Percentiles rank a stretch among this genome's conserved stretches.
These are phyloP conservation scores for Paraphaeosphaeria minitans DNA, from an alignment of 2,329 filamentous ascomycete genomes.

Conservation along the genomic window DNA sequence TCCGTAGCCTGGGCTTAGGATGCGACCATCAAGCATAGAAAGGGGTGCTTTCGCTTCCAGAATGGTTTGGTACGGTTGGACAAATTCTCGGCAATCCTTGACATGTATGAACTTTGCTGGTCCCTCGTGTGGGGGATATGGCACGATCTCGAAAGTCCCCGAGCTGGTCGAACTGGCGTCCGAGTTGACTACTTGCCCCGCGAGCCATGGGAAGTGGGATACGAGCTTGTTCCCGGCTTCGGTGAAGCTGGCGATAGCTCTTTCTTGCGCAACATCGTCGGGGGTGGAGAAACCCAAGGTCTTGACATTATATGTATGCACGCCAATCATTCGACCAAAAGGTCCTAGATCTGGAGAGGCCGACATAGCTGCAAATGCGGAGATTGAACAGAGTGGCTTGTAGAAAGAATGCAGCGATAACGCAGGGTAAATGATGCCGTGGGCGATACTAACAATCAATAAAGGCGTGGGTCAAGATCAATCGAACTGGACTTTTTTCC, in stretches of 20 bases:
- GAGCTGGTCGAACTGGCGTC: not conserved
- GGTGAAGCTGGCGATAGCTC: not conserved
- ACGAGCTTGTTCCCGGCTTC: conserved; percentile 1
- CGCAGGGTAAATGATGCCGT: not conserved
- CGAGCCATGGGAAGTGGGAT: conserved; percentile 1
- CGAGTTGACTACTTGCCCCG: conserved; percentile 1
- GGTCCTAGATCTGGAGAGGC: not conserved
- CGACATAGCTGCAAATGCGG: not conserved
- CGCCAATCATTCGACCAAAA: not conserved
- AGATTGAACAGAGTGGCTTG: not conserved
- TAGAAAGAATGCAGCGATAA: too few species aligned
- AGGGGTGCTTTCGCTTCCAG: conserved; percentile 2
- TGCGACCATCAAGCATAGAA: conserved; percentile 2
- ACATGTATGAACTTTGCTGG: not conserved
- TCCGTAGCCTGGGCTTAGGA: not conserved
- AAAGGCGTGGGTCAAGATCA: not conserved
- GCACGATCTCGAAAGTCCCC: not conserved
- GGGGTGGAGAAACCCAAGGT: not conserved
- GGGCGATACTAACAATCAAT: too few species aligned
- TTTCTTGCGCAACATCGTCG: conserved; percentile 1
- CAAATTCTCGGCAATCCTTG: conserved; percentile 1
- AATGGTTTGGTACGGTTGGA: not conserved
- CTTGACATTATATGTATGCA: conserved; percentile 2
- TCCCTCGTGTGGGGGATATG: conserved; percentile 2
- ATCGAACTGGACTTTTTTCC: not conserved